A percentile compares a stretch with the other conserved stretches of the same genome.
Conservation (phyloP, 2,329 filamentous ascomycete genomes). For the Penicillium psychrosexuale region DNA sequence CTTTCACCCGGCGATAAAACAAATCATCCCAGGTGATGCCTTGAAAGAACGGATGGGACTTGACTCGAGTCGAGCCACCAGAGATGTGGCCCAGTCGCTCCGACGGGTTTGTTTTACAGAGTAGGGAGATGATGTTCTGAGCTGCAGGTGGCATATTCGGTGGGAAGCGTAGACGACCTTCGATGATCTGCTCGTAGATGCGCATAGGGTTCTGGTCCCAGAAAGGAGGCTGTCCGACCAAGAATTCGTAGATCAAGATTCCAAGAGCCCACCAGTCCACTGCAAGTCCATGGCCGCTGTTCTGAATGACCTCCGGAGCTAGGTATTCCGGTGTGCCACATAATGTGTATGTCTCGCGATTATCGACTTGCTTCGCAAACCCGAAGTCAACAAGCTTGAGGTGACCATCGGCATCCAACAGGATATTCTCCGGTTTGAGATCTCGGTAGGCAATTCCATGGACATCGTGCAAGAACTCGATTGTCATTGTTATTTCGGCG, state of each 20-base stretch:
- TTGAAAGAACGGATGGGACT: conserved; percentile 61
- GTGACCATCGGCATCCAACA: conserved; percentile 63
- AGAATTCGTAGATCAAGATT: conserved; percentile 65
- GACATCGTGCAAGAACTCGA: conserved; percentile 62
- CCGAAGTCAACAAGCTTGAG: conserved; percentile 66
- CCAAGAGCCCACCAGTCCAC: conserved; percentile 70
- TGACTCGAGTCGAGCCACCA: conserved; percentile 58
- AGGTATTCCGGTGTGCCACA: conserved; percentile 67
- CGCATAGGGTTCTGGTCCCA: conserved; percentile 69
- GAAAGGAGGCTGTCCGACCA: conserved; percentile 65
- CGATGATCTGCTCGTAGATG: conserved; percentile 66
- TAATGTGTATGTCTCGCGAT: conserved; percentile 61
- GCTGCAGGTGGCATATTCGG: conserved; percentile 57
- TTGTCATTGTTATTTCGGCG: conserved; percentile 63
- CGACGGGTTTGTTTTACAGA: conserved; percentile 62
- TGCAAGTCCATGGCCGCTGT: conserved; percentile 62
- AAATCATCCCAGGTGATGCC: conserved; percentile 62
- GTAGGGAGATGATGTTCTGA: conserved; percentile 58
- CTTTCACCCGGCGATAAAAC: conserved; percentile 58
- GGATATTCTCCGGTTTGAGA: conserved; percentile 65
- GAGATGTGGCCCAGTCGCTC: conserved; percentile 63
- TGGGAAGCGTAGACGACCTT: conserved; percentile 61
- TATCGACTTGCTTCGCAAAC: conserved; percentile 62
- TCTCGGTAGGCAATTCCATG: conserved; percentile 66
- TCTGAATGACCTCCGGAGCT: conserved; percentile 64